These are phyloP conservation scores for Berberis thunbergii DNA, from an alignment of 164 flowering plant species.

Conservation along the genomic window DNA sequence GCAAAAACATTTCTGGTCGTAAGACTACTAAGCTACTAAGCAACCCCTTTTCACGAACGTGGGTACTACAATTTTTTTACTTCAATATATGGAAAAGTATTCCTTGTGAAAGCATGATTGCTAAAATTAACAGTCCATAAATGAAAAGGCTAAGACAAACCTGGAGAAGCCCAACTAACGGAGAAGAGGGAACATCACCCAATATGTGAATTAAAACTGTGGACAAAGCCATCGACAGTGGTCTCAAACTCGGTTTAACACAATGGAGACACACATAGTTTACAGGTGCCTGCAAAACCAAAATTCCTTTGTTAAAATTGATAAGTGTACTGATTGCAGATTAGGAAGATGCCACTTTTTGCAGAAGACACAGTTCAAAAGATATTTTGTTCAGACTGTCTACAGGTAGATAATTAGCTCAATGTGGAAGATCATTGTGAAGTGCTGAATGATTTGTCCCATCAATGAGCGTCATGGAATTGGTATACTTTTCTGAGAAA, in stretches of 20 bases:
- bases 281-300: constrained; percentile 70
- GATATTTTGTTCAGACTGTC: not conserved
- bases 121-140: not conserved
- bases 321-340: not conserved
- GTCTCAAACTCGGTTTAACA: constrained; percentile 70
- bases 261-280: constrained; percentile 66
- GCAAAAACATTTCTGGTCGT: too few species aligned
- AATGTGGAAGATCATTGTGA: too few species aligned
- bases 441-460: too few species aligned
- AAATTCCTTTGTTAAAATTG: constrained; percentile 1
- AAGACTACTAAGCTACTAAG: too few species aligned
- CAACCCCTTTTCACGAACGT: too few species aligned
- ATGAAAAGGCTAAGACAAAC: constrained; percentile 20
- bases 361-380: not conserved
- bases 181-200: constrained; percentile 91
- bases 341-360: not conserved
- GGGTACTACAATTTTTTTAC: too few species aligned
- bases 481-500: too few species aligned
- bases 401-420: too few species aligned
- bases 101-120: not conserved
- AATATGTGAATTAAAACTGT: constrained; percentile 72
- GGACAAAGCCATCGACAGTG: constrained; percentile 80
- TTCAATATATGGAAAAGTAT: too few species aligned
- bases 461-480: too few species aligned
- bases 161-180: constrained; percentile 82